Conservation (phyloP, 176 grass and related monocot genomes). For the Paspalum notatum region DNA sequence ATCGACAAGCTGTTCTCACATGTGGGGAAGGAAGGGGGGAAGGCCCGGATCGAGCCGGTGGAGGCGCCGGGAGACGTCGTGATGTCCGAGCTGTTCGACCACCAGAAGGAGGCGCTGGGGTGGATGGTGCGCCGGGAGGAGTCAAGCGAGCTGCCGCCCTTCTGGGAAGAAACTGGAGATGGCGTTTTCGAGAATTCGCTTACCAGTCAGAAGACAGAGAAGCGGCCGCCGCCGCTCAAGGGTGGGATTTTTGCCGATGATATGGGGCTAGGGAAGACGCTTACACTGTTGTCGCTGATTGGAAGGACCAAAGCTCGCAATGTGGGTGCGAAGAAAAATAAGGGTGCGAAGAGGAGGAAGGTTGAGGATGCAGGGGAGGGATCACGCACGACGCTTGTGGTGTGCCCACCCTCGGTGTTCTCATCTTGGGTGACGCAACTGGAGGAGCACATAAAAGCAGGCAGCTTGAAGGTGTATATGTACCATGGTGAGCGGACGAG, state of each 20-base stretch:
- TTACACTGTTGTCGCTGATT: conserved; percentile 79
- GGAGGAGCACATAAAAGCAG: conserved; percentile 72
- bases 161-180: conserved; percentile 62
- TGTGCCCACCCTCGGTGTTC: conserved; percentile 85
- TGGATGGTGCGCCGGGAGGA: conserved; percentile 85
- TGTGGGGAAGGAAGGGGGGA: conserved; percentile 52
- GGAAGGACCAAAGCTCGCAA: conserved; percentile 49
- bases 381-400: conserved; percentile 61
- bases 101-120: conserved; percentile 82
- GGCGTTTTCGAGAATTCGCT: conserved; percentile 64
- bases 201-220: conserved; percentile 47
- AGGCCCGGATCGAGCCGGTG: conserved; percentile 39
- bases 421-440: conserved; percentile 93
- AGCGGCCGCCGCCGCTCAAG: conserved; percentile 58
- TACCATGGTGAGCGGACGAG: conserved; percentile 85
- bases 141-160: conserved; percentile 71
- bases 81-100: conserved; percentile 61
- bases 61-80: conserved; percentile 74
- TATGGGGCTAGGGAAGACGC: conserved; percentile 96
- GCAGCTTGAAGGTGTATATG: conserved; percentile 81
- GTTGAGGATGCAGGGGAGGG: conserved; percentile 35
- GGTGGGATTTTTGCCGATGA: conserved; percentile 95
- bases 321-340: conserved; percentile 32
- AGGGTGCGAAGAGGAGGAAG: conserved; percentile 47
- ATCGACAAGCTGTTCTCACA: conserved; percentile 71